Base-by-base conservation (phyloP, 2,329 filamentous ascomycete species). In the Pseudogymnoascus sp. region DNA sequence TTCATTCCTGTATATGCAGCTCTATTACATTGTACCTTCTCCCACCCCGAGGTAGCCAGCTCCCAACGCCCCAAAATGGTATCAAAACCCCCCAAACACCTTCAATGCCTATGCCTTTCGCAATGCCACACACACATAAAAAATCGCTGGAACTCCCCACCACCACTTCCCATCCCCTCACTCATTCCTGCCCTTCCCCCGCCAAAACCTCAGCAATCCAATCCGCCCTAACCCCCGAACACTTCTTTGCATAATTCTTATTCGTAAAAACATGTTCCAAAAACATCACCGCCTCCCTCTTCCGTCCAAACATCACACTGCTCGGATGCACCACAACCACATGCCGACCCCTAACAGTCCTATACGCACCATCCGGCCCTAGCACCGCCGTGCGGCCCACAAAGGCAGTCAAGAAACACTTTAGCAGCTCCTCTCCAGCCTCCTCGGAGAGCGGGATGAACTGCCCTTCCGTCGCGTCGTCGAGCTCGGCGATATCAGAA, bases 241-340 rank as follows among this genome's bases (percentile, higher is more conserved):
- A 84, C 71, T 84, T 87, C 71, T 86, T 87, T 0, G 82, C 85
- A 64, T 87, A 88, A 68, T 83, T 87, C 74, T 85, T 86, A 61
- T 80, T 80, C 1, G 85, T 88, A 67, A 82, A 88, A 0, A 88
- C 83, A 66, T 88, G 82, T 66, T 88, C 85, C 8, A 88, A 71
- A 65, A 87, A 88, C 84, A 88, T 85, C 69, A 88, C 86, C 3
- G 84, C 84, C 72, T 87, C 84, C 69, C 79, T 80, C 73, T 86
- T 87, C 68, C 81, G 78, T 0, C 85, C 84, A 65, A 86, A 83
- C 58, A 88, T 67, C 0, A 85, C 82, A 66, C 85, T 88, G 0
- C 83, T 79, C 0, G 85, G 85, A 67, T 88, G 85, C 16, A 88
- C 81, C 0, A 81, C 78, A 8, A 88, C 83, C 1, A 79, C 75